Conservation (phyloP, 2,329 filamentous ascomycete genomes). For the Ophiostoma ulmi region DNA sequence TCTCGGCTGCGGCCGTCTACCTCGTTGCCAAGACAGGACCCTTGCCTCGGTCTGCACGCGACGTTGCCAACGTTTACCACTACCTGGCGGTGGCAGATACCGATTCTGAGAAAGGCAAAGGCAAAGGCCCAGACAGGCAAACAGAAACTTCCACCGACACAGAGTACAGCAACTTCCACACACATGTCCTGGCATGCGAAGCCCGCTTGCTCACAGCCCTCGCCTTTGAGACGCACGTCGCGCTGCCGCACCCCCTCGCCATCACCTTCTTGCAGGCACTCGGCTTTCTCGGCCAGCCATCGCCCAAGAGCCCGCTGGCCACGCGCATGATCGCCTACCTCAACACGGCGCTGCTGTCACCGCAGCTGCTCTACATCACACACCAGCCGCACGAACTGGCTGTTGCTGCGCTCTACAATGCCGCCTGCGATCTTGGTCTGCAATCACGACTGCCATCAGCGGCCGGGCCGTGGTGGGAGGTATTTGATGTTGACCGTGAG, state of each 20-base stretch:
- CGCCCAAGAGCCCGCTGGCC: slow-evolving; percentile 52
- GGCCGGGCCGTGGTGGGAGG: slow-evolving; percentile 90
- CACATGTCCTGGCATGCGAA: slow-evolving; percentile 67
- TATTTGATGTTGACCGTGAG: slow-evolving; percentile 93
- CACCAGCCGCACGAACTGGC: slow-evolving; percentile 84
- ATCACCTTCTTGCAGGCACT: slow-evolving; percentile 91
- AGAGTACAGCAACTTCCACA: slow-evolving; percentile 61
- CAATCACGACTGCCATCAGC: slow-evolving; percentile 59
- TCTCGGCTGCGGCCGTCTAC: slow-evolving; percentile 77
- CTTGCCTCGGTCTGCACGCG: slow-evolving; percentile 68
- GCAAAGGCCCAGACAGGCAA: neutral
- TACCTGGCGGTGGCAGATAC: slow-evolving; percentile 59
- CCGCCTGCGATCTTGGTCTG: slow-evolving; percentile 67
- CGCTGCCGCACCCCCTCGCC: slow-evolving; percentile 78
- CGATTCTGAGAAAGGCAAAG: slow-evolving; percentile 38
- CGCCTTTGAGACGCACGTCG: slow-evolving; percentile 77
- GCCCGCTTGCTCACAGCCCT: slow-evolving; percentile 69
- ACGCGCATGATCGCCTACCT: slow-evolving; percentile 67
- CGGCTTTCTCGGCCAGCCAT: slow-evolving; percentile 57
- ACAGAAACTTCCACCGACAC: slow-evolving; percentile 52
- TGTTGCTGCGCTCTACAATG: slow-evolving; percentile 85
- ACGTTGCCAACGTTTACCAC: slow-evolving; percentile 76
- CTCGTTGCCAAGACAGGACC: slow-evolving; percentile 78
- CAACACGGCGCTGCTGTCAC: slow-evolving; percentile 80
- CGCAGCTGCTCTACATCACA: slow-evolving; percentile 84